These are phyloP conservation scores for Plasmodium sp. DNA, from an alignment of 169 alveolate species.

Conservation along the genomic window DNA sequence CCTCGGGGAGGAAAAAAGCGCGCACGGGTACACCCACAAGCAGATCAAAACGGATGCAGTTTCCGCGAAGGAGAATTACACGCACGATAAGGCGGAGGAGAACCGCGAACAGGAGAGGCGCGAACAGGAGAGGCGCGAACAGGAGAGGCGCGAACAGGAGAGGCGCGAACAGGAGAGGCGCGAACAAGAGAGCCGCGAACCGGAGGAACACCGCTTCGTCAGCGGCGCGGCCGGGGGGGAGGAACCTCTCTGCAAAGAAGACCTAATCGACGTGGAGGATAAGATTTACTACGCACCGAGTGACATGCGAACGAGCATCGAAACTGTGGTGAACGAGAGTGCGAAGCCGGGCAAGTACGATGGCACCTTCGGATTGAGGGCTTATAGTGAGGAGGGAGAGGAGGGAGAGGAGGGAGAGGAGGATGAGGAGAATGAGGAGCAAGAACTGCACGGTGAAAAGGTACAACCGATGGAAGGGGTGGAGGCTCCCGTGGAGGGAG, in stretches of 20 bases:
- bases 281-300: slow-evolving; percentile 50
- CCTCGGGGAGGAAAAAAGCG: not conserved
- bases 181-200: no score
- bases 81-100: not conserved
- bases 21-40: not conserved
- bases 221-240: not conserved
- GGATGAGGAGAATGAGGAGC: no score
- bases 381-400: not conserved
- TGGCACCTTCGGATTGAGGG: not conserved
- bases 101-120: no score
- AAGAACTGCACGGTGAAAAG: not conserved
- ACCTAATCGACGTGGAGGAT: not conserved
- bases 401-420: no score
- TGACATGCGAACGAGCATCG: slow-evolving; percentile 38
- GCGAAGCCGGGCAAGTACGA: not conserved
- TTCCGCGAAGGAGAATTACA: not conserved
- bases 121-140: no score
- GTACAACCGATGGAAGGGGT: not conserved
- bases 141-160: no score
- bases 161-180: no score
- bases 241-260: not conserved
- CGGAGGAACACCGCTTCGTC: no score
- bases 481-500: not conserved
- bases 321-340: slow-evolving; percentile 9
- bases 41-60: slow-evolving; percentile 12